These are phyloP conservation scores for Gelatoporia subvermispora DNA, from an alignment of 768 basidiomycete species.

Conservation along the genomic window DNA sequence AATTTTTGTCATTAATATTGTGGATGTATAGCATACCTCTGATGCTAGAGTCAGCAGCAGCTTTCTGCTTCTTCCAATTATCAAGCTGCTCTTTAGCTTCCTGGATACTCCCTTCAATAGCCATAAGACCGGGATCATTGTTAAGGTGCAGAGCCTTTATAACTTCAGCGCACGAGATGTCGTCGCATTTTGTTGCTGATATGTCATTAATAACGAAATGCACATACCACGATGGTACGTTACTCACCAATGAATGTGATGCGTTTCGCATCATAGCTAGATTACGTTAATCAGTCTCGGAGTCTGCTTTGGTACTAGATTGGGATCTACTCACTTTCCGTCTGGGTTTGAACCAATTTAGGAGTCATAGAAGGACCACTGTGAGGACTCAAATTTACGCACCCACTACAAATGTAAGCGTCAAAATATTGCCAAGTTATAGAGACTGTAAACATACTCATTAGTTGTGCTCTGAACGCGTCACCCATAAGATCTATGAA, in stretches of 20 bases:
- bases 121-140: slow-evolving; percentile 47
- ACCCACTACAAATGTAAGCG: not conserved
- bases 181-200: slow-evolving; percentile 58
- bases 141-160: slow-evolving; percentile 45
- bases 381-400: not conserved
- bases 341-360: slow-evolving; percentile 39
- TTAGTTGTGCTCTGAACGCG: slow-evolving; percentile 57
- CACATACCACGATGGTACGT: too few species aligned
- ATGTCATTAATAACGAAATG: not conserved
- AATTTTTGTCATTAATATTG: not conserved
- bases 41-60: slow-evolving; percentile 29
- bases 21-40: slow-evolving; percentile 34
- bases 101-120: slow-evolving; percentile 43
- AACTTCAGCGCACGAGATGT: slow-evolving; percentile 56
- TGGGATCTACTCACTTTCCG: slow-evolving; percentile 42
- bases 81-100: slow-evolving; percentile 30
- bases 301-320: not conserved
- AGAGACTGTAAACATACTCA: slow-evolving; percentile 37
- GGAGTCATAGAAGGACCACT: too few species aligned
- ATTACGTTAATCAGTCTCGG: too few species aligned
- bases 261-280: slow-evolving; percentile 44
- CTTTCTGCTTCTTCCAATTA: slow-evolving; percentile 38
- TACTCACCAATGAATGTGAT: slow-evolving; percentile 57
- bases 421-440: not conserved
- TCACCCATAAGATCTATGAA: slow-evolving; percentile 51